Percentiles rank a stretch among this genome's conserved stretches.
Evolutionary conservation across 2,329 filamentous ascomycete genomes (phyloP).

Genomic region (Neurospora sp.): DNA sequence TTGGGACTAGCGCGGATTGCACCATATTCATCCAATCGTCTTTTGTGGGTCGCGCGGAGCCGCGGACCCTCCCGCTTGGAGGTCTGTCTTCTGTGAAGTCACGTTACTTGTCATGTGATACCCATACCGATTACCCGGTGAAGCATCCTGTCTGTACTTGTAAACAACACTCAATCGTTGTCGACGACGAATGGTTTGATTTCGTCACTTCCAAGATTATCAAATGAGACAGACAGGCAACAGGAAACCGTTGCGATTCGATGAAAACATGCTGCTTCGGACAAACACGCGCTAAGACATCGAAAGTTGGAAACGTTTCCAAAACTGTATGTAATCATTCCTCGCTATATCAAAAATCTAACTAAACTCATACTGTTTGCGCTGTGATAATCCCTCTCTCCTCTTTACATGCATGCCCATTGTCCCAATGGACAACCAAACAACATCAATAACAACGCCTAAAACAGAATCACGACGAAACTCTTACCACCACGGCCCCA

Average conservation of each 20-base stretch:
- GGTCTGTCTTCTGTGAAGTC: not conserved
- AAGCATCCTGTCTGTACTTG: not conserved
- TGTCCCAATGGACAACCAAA: not conserved
- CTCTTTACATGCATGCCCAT: not conserved
- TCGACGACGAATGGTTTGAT: not conserved
- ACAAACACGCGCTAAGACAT: no score
- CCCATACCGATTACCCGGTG: not conserved
- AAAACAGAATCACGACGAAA: not conserved
- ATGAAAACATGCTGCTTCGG: no score
- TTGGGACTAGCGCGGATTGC: slow-evolving; percentile 19
- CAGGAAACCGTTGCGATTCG: no score
- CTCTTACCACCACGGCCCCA: not conserved
- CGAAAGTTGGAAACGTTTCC: no score
- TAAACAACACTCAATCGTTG: not conserved
- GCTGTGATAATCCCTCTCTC: not conserved
- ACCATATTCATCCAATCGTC: slow-evolving; percentile 16
- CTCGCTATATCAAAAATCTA: not conserved
- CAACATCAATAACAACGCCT: not conserved
- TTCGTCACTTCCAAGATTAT: not conserved
- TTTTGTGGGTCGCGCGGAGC: not conserved
- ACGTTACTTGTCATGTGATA: not conserved
- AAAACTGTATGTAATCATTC: not conserved
- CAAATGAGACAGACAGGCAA: no score
- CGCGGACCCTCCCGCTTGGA: not conserved
- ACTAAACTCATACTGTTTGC: not conserved